Evolutionary conservation across 1,284 basidiomycete species (phyloP).

Genomic region (Stygiomarasmius scandens): DNA sequence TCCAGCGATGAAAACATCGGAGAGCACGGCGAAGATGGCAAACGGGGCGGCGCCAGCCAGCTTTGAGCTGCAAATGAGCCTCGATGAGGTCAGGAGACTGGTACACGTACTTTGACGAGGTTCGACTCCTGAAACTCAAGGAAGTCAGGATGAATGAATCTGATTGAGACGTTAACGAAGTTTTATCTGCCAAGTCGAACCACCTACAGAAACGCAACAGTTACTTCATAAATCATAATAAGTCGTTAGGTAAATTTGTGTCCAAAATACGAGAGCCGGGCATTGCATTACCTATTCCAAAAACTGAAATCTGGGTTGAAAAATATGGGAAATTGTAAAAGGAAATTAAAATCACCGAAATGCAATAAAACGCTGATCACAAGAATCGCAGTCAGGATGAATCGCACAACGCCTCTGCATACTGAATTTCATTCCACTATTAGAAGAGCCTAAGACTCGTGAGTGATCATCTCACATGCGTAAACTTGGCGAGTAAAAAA

Average conservation of each 20-base stretch:
- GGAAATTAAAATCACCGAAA: constrained; percentile 26
- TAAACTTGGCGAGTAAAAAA: constrained; percentile 41
- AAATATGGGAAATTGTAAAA: background rate
- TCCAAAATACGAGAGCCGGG: no score
- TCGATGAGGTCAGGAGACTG: no score
- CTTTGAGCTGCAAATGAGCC: no score
- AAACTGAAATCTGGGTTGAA: background rate
- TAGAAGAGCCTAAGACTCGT: background rate
- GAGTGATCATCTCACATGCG: constrained; percentile 25
- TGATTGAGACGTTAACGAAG: constrained; percentile 13
- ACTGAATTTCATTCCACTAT: constrained; percentile 23
- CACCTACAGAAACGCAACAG: constrained; percentile 34
- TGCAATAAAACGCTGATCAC: constrained; percentile 36
- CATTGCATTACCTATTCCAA: constrained; percentile 16
- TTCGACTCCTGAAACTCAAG: constrained; percentile 27
- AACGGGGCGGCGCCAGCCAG: constrained; percentile 41
- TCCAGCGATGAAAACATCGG: constrained; percentile 38
- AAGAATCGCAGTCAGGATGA: constrained; percentile 34
- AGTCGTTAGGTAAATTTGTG: no score
- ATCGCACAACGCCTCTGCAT: constrained; percentile 26
- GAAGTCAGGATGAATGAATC: constrained; percentile 41
- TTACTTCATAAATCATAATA: no score
- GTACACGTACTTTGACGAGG: constrained; percentile 35
- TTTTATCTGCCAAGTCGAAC: background rate
- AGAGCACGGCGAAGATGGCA: constrained; percentile 39